These are phyloP conservation scores for Gliomastix tumulicola DNA, from an alignment of 2,329 filamentous ascomycete genomes.

Conservation along the genomic window DNA sequence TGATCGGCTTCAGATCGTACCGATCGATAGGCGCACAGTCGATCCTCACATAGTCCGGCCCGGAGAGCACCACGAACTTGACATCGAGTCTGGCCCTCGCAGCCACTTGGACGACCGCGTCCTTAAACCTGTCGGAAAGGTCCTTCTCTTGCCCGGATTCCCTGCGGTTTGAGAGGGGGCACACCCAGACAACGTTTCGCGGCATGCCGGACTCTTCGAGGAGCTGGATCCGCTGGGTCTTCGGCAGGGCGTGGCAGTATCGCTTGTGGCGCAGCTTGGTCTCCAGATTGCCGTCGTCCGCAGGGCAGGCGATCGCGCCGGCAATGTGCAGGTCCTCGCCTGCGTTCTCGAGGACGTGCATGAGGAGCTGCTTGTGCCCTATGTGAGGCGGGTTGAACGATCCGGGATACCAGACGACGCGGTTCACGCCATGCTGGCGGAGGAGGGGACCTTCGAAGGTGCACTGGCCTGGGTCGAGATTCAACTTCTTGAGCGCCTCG, in stretches of 20 bases:
- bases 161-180: no score
- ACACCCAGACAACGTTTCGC: no score
- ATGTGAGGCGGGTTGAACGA: slow-evolving; percentile 29
- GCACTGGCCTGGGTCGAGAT: no score
- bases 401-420: slow-evolving; percentile 25
- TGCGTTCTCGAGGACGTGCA: slow-evolving; percentile 16
- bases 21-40: no score
- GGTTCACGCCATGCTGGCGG: slow-evolving; percentile 15
- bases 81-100: not conserved
- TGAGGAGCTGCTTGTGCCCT: slow-evolving; percentile 22
- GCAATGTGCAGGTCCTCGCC: slow-evolving; percentile 18
- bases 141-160: no score
- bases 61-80: not conserved
- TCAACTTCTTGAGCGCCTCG: no score
- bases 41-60: not conserved
- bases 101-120: not conserved
- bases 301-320: slow-evolving; percentile 20
- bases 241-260: not conserved
- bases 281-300: slow-evolving; percentile 12
- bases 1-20: not conserved
- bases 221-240: not conserved
- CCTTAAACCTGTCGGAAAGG: not conserved
- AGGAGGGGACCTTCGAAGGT: no score
- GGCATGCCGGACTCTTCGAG: no score
- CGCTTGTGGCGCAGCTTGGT: slow-evolving; percentile 8